Percentiles rank a stretch among this genome's conserved stretches.
Evolutionary conservation across 106 monocot genomes (phyloP).

Genomic region (Cymbidium sinense): DNA sequence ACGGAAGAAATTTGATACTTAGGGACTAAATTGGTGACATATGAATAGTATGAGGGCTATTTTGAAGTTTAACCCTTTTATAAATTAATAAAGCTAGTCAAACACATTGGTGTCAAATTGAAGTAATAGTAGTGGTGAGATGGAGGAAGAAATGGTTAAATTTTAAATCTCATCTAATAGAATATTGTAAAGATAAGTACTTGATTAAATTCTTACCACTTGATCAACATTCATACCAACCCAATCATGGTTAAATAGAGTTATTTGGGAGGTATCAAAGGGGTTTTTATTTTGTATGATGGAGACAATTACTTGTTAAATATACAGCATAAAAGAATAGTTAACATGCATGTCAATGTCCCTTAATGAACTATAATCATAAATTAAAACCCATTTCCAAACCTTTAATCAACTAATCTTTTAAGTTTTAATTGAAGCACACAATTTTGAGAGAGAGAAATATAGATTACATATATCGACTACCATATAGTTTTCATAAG

Average conservation of each 20-base stretch:
- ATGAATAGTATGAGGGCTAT: too few species aligned
- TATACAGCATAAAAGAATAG: not conserved
- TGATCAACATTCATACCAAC: too few species aligned
- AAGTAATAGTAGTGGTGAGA: not conserved
- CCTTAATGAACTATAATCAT: not conserved
- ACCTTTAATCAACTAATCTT: not conserved
- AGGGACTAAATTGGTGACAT: too few species aligned
- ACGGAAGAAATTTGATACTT: too few species aligned
- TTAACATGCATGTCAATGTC: not conserved
- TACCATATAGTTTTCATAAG: too few species aligned
- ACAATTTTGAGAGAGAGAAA: not conserved
- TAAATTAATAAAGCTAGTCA: too few species aligned
- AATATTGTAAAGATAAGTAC: not conserved
- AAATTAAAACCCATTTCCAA: not conserved
- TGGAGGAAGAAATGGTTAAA: not conserved
- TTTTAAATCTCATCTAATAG: not conserved
- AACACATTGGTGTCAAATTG: too few species aligned
- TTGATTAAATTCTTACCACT: not conserved
- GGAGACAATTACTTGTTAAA: not conserved
- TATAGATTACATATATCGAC: too few species aligned
- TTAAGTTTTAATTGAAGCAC: not conserved
- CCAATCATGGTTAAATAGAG: not conserved
- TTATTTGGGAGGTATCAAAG: not conserved
- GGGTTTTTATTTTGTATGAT: not conserved
- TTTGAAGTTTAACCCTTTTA: too few species aligned